Percentiles rank a stretch among this genome's conserved stretches.
Evolutionary conservation across 2,329 filamentous ascomycete genomes (phyloP).

Genomic region (Albifimbria verrucaria): DNA sequence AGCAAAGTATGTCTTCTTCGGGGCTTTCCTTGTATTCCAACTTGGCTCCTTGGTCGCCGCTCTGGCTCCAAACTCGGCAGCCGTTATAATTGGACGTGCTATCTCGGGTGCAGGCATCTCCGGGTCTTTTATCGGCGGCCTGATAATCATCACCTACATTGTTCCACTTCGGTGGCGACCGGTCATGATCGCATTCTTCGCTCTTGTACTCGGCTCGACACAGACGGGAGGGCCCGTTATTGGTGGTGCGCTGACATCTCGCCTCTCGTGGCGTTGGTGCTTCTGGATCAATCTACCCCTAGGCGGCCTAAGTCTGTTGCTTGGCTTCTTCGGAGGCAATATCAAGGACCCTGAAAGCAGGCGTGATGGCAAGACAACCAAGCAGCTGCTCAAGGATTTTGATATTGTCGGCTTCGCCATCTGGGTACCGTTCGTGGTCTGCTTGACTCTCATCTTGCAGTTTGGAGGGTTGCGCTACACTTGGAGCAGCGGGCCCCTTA

Average conservation of each 20-base stretch:
- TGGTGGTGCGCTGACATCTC: background rate
- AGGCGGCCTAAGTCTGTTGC: background rate
- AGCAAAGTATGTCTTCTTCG: slow-evolving; percentile 42
- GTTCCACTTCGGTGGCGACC: background rate
- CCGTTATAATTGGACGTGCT: slow-evolving; percentile 21
- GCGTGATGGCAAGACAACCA: background rate
- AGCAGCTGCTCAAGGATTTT: background rate
- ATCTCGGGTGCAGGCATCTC: background rate
- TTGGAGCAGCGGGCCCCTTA: too few species aligned
- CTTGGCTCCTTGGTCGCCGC: slow-evolving; percentile 46
- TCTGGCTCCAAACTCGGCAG: slow-evolving; percentile 36
- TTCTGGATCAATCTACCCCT: background rate
- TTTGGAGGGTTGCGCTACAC: background rate
- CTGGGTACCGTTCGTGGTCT: background rate
- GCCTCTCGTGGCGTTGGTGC: slow-evolving; percentile 7
- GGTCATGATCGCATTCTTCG: background rate
- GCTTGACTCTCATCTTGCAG: slow-evolving; percentile 26
- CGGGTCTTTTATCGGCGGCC: background rate
- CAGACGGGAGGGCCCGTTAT: background rate
- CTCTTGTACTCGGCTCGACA: background rate
- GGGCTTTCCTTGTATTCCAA: slow-evolving; percentile 45
- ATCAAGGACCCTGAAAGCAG: background rate
- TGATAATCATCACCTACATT: slow-evolving; percentile 7
- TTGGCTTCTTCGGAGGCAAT: background rate
- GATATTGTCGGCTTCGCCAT: background rate